These are phyloP conservation scores for Wickerhamomyces queroliae DNA, from an alignment of 805 yeast genomes.

Conservation along the genomic window DNA sequence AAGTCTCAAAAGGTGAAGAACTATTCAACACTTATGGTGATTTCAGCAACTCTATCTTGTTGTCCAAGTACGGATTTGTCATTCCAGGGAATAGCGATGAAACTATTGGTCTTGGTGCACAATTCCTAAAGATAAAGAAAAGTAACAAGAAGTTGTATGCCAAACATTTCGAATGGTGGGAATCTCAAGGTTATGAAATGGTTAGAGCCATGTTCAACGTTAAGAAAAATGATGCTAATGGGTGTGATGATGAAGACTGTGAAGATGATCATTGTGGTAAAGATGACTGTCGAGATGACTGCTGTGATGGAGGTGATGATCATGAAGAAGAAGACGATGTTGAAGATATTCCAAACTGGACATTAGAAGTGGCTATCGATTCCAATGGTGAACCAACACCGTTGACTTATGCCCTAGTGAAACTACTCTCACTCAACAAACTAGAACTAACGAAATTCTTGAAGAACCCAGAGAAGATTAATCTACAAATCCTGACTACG, in stretches of 20 bases:
- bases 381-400: constrained; percentile 39
- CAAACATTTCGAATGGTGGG: constrained; percentile 43
- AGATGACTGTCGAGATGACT: constrained; percentile 18
- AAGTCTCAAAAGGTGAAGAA: constrained; percentile 47
- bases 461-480: constrained; percentile 13
- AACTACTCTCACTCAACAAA: constrained; percentile 26
- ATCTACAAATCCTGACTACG: constrained; percentile 12
- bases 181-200: constrained; percentile 35
- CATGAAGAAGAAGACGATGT: constrained; percentile 14
- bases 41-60: constrained; percentile 53
- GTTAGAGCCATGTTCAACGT: constrained; percentile 9
- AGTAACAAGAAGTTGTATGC: constrained; percentile 27
- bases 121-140: constrained; percentile 31
- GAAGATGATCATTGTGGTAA: constrained; percentile 11
- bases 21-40: constrained; percentile 83
- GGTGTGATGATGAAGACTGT: neutral
- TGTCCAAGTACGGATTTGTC: constrained; percentile 79
- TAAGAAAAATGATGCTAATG: constrained; percentile 11
- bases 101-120: constrained; percentile 50
- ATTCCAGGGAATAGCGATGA: constrained; percentile 49
- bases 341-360: constrained; percentile 33
- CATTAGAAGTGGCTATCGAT: constrained; percentile 33
- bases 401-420: constrained; percentile 37
- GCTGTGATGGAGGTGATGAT: constrained; percentile 7
- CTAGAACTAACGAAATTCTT: constrained; percentile 22